A percentile compares a stretch with the other conserved stretches of the same genome.
These are phyloP conservation scores for Iodosphaeria phyllophila DNA, from an alignment of 2,329 filamentous ascomycete genomes.

Conservation along the genomic window DNA sequence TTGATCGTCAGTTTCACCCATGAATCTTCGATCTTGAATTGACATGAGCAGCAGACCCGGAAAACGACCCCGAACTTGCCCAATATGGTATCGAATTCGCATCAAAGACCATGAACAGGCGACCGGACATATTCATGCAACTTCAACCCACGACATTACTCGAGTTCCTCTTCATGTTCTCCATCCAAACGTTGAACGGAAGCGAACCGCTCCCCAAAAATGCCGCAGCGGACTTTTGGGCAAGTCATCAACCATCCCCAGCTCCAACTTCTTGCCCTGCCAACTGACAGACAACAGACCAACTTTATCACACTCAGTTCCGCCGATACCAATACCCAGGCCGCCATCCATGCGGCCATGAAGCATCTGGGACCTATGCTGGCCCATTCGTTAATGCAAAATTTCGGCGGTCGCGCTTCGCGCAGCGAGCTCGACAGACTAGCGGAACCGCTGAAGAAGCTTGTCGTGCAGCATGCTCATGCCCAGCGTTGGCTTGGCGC, in stretches of 20 bases:
- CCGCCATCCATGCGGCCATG: constrained; percentile 29
- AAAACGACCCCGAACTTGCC: constrained; percentile 50
- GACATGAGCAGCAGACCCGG: constrained; percentile 23
- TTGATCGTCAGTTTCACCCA: too few relatives aligned
- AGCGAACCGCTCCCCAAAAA: constrained; percentile 60
- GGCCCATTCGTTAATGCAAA: constrained; percentile 38
- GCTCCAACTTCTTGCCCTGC: constrained; percentile 3
- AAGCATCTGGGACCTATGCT: constrained; percentile 41
- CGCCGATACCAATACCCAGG: constrained; percentile 21
- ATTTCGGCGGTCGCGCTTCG: constrained; percentile 48
- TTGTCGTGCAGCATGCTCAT: constrained; percentile 35
- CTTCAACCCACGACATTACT: constrained; percentile 35
- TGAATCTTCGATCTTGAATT: too few relatives aligned
- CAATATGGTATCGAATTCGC: constrained; percentile 59
- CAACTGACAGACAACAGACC: constrained; percentile 18
- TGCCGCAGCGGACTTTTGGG: constrained; percentile 60
- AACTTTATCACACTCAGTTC: constrained; percentile 30
- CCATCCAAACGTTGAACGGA: constrained; percentile 49
- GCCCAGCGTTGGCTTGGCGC: constrained; percentile 44
- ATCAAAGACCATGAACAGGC: constrained; percentile 40
- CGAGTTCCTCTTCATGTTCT: constrained; percentile 53
- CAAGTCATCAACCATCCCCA: constrained; percentile 15
- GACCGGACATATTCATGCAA: constrained; percentile 40
- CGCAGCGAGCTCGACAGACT: constrained; percentile 57
- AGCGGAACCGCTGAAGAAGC: constrained; percentile 50